Conservation (phyloP, 305 asterid genomes). For the Plantago coronopus region DNA sequence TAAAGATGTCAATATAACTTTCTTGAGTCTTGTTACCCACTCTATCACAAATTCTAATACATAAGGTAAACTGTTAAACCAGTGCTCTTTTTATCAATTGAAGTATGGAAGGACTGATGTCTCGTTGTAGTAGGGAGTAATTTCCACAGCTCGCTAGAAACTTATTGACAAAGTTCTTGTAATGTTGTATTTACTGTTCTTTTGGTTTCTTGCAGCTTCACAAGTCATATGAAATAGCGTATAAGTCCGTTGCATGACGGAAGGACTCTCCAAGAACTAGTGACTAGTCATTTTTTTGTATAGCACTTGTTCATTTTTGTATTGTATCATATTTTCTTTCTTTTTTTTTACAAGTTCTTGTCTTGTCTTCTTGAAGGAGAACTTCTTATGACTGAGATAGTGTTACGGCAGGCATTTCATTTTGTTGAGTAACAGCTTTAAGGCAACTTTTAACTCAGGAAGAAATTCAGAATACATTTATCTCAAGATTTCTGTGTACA, state of each 20-base stretch:
- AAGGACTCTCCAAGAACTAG: conserved; percentile 9
- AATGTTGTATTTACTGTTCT: conserved; percentile 8
- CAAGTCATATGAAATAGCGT: background rate
- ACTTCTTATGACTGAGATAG: background rate
- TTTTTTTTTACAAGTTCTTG: background rate
- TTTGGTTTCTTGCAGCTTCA: conserved; percentile 23
- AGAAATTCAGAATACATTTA: no score
- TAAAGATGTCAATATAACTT: no score
- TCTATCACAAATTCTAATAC: no score
- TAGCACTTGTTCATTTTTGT: background rate
- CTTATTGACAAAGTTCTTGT: background rate
- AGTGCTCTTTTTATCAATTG: no score
- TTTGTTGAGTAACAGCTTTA: no score
- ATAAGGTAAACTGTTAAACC: no score
- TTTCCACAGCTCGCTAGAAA: background rate
- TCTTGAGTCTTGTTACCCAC: no score
- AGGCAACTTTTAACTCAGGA: no score
- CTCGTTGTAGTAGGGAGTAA: background rate
- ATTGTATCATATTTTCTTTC: background rate
- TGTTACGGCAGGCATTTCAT: no score
- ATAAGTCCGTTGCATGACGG: background rate
- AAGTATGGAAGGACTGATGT: no score
- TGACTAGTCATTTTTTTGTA: conserved; percentile 12
- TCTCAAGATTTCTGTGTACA: no score
- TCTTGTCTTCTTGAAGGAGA: background rate